Evolutionary conservation across 2,329 filamentous ascomycete species (phyloP).

Genomic region (Sarocladiaceae sp.): DNA sequence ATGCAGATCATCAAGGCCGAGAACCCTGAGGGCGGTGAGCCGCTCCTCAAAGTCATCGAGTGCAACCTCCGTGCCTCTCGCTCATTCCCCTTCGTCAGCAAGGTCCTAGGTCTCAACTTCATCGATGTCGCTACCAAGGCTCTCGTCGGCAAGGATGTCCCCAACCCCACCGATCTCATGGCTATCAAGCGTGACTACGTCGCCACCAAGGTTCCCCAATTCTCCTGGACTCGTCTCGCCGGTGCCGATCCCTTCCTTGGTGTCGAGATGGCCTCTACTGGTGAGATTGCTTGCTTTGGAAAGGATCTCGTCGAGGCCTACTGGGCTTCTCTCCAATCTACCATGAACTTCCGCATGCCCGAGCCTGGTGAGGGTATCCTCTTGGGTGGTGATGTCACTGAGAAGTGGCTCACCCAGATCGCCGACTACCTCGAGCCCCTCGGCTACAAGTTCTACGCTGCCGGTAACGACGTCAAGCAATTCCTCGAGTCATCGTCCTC

Average conservation of each 20-base stretch:
- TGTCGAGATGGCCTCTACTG: constrained; percentile 95
- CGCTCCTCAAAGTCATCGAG: constrained; percentile 90
- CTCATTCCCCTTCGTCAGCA: constrained; percentile 97
- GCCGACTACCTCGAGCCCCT: constrained; percentile 85
- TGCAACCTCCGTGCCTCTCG: constrained; percentile 96
- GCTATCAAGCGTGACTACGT: constrained; percentile 82
- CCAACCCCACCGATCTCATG: constrained; percentile 86
- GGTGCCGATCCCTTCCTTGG: constrained; percentile 96
- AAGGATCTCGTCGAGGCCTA: constrained; percentile 95
- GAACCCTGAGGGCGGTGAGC: constrained; percentile 67
- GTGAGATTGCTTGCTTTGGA: constrained; percentile 98
- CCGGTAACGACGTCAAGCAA: constrained; percentile 73
- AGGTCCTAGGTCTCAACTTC: constrained; percentile 94
- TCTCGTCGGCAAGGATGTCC: constrained; percentile 79
- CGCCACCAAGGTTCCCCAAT: constrained; percentile 97
- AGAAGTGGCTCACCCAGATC: constrained; percentile 69
- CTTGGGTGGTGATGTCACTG: constrained; percentile 78
- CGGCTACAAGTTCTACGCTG: constrained; percentile 91
- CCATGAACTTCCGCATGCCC: constrained; percentile 98
- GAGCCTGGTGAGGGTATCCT: constrained; percentile 93
- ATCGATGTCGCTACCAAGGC: constrained; percentile 94
- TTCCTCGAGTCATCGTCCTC: constrained; percentile 72
- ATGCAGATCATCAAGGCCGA: constrained; percentile 99
- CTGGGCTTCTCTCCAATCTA: constrained; percentile 93
- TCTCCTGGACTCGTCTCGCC: constrained; percentile 96